Evolutionary conservation across 495 filamentous ascomycete genomes (phyloP).

Genomic region (Hypoxylon rickii): DNA sequence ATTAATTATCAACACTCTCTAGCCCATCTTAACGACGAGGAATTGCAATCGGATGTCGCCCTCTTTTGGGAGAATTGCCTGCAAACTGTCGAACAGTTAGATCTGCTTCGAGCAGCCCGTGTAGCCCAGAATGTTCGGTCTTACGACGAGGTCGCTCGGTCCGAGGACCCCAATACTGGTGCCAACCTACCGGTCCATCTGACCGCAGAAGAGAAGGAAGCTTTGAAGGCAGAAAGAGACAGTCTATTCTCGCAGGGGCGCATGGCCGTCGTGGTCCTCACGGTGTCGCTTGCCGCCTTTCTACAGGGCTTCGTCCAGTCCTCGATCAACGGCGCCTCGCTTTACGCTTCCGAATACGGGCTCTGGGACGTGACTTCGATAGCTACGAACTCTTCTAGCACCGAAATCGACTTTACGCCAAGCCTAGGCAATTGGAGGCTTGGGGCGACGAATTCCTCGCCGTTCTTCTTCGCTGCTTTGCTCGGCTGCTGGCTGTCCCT

Average conservation of each 20-base stretch:
- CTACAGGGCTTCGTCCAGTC: conserved; percentile 38
- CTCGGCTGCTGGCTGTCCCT: conserved; percentile 39
- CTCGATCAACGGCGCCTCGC: conserved; percentile 35
- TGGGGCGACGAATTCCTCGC: conserved; percentile 28
- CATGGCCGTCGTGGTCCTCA: conserved; percentile 38
- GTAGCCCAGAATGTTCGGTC: conserved; percentile 36
- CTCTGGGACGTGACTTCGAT: conserved; percentile 2
- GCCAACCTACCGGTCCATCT: conserved; percentile 21
- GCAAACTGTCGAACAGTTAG: conserved; percentile 7
- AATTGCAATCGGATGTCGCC: conserved; percentile 31
- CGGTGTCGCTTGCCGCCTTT: conserved; percentile 40
- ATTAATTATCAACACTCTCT: conserved; percentile 3
- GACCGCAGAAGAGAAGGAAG: conserved; percentile 25
- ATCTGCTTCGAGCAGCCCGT: conserved; percentile 32
- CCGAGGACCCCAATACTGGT: conserved; percentile 8
- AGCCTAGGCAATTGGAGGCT: conserved; percentile 22
- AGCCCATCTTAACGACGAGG: conserved; percentile 35
- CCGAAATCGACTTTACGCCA: neutral
- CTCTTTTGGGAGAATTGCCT: conserved; percentile 22
- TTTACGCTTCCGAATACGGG: conserved; percentile 18
- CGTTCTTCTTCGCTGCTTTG: conserved; percentile 35
- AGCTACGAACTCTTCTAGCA: neutral
- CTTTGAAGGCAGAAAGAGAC: conserved; percentile 36
- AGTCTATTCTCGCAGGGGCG: conserved; percentile 24
- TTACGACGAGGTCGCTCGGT: conserved; percentile 32